Evolutionary conservation across 805 yeast species (phyloP), one percentile per base, ranked within the genome.

Genomic region (Yarrowia divulgata): DNA sequence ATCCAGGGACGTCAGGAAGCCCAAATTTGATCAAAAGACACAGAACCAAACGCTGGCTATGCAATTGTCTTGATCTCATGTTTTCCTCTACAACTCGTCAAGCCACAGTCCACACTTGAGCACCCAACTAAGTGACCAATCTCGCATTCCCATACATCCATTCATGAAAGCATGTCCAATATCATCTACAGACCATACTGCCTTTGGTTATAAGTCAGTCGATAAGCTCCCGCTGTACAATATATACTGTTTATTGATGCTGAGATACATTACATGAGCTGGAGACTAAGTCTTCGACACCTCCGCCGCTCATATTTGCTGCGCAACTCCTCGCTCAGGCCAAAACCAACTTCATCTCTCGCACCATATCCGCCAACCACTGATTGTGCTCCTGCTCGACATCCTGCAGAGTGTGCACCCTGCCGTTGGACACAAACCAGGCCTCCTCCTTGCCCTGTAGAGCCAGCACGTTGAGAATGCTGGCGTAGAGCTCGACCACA

Each of bases 391-490:
- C 68, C 8, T 16, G 16, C 18, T 63, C 46, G 2, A 63, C 35
- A 16, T 63, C 68, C n/a, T 37, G 58, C 16, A 48, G 13, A n/a
- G 68, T 63, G 18, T 29, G 39, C 8, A 48, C 68, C 39, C 18
- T 10, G 35, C 57, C 57, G 13, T 48, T 37, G 14, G 57, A 63
- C 0, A 63, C 68, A 23, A 48, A 63, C 68, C 68, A 63, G 13
- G 68, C 68, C 16, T 63, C 68, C n/a, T 23, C 23, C 48, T 63
- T 35, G 37, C 23, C 29, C 39, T 37, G 57, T 10, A 63, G 50
- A 16, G 57, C 29, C 37, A 63, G 57, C 4, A 63, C 68, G 57
- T 63, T 63, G 46, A 63, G 68, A 23, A 63, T 63, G 16, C 57
- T n/a, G 5, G 18, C 10, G 39, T 63, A 63, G 9, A 63, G 48